Evolutionary conservation across 2,329 filamentous ascomycete genomes (phyloP).

Genomic region (Penicillium sp.): DNA sequence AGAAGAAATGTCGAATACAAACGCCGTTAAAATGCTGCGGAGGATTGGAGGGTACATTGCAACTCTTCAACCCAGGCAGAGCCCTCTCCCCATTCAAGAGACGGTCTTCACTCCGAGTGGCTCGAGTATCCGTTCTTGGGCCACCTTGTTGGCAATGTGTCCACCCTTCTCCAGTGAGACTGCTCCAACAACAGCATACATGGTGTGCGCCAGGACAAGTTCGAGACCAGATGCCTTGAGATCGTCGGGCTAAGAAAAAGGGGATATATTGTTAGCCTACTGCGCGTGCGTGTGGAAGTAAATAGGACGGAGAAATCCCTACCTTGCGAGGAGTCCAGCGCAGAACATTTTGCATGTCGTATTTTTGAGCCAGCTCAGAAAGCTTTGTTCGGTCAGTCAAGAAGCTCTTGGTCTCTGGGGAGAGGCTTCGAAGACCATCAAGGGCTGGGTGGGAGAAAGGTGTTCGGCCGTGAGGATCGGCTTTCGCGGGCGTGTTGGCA

Average conservation of each 20-base stretch:
- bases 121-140: constrained; percentile 68
- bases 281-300: background rate
- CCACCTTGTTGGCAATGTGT: constrained; percentile 66
- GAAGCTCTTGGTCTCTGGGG: constrained; percentile 52
- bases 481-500: constrained; percentile 23
- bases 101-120: constrained; percentile 39
- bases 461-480: constrained; percentile 52
- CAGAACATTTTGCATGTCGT: constrained; percentile 68
- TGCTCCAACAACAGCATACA: constrained; percentile 84
- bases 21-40: constrained; percentile 37
- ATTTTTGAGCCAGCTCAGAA: constrained; percentile 59
- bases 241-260: constrained; percentile 52
- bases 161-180: constrained; percentile 83
- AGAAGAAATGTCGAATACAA: constrained; percentile 19
- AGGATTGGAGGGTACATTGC: constrained; percentile 6
- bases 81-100: constrained; percentile 13
- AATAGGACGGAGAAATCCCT: constrained; percentile 24
- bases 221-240: constrained; percentile 67
- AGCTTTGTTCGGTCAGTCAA: constrained; percentile 62
- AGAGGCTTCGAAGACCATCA: constrained; percentile 67
- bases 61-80: constrained; percentile 15
- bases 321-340: constrained; percentile 86
- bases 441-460: constrained; percentile 68
- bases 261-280: constrained; percentile 1
- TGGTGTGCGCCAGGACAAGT: constrained; percentile 65